A percentile compares a stretch with the other conserved stretches of the same genome.
phyloP scores from a whole-genome alignment of 1,284 basidiomycete species.

The Calocybe gambosa region DNA sequence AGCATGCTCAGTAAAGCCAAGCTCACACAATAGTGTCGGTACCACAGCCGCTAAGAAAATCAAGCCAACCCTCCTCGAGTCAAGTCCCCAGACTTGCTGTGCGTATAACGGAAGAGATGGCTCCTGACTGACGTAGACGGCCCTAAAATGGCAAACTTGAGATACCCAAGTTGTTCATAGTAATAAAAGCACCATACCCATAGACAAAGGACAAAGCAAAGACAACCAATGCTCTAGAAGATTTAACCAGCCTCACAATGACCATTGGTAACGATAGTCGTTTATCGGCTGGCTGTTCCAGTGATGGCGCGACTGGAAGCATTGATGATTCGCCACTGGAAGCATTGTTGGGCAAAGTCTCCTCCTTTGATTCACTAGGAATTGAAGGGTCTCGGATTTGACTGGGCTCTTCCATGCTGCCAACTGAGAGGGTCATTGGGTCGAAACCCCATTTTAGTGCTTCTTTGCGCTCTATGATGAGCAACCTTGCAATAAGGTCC shows the following conservation, averaged over 20 bases:
- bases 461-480: conserved; percentile 59
- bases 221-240: conserved; percentile 51
- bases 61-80: conserved; percentile 59
- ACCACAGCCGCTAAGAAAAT: conserved; percentile 67
- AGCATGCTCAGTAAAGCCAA: background rate
- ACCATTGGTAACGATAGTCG: conserved; percentile 32
- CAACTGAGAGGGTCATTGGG: conserved; percentile 22
- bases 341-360: background rate
- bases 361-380: background rate
- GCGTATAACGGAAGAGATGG: conserved; percentile 65
- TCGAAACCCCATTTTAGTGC: conserved; percentile 50
- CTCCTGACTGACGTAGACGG: conserved; percentile 50
- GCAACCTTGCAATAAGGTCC: conserved; percentile 57
- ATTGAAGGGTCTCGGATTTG: background rate
- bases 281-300: conserved; percentile 11
- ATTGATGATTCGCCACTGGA: background rate
- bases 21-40: conserved; percentile 60
- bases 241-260: conserved; percentile 40
- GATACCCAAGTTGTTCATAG: too few species aligned
- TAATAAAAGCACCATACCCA: conserved; percentile 52
- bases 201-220: conserved; percentile 51
- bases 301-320: background rate
- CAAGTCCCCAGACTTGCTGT: conserved; percentile 52
- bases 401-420: background rate
- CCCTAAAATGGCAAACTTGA: conserved; percentile 34